Evolutionary conservation across 2,329 filamentous ascomycete genomes (phyloP).

Genomic region (Berkeleyomyces rouxiae): DNA sequence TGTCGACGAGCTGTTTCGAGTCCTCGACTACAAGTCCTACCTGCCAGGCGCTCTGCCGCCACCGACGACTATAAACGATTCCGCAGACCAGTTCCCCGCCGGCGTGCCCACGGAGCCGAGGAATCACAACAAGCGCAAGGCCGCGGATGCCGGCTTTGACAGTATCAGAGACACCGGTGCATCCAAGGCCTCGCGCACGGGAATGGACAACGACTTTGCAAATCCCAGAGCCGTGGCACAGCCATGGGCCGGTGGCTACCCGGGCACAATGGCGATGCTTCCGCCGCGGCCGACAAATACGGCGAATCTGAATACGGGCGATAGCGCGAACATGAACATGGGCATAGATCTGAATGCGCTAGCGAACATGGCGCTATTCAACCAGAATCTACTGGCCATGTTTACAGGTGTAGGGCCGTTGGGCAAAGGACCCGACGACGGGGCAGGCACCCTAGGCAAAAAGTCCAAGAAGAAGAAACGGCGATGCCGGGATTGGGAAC

Average conservation of each 20-base stretch:
- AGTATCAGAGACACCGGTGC: not conserved
- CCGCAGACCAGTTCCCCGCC: not conserved
- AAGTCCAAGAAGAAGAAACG: constrained; percentile 8
- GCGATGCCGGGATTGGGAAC: constrained; percentile 10
- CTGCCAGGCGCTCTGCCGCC: constrained; percentile 30
- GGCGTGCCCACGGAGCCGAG: constrained; percentile 6
- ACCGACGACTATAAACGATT: constrained; percentile 14
- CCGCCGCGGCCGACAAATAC: not conserved
- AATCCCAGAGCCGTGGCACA: not conserved
- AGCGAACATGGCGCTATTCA: constrained; percentile 10
- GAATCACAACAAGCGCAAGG: constrained; percentile 5
- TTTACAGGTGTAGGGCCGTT: constrained; percentile 3
- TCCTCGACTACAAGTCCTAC: constrained; percentile 39
- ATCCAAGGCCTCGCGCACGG: constrained; percentile 1
- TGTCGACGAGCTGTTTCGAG: constrained; percentile 43
- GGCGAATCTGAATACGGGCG: not conserved
- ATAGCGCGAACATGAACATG: constrained; percentile 3
- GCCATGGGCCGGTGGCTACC: not conserved
- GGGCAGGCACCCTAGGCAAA: not conserved
- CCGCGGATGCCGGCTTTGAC: not conserved
- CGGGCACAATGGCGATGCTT: not conserved
- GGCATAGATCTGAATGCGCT: constrained; percentile 8
- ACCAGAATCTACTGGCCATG: constrained; percentile 11
- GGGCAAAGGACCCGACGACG: not conserved
- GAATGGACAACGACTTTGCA: not conserved